Conservation (phyloP, 2,329 filamentous ascomycete genomes). For the Neopestalotiopsis rosae region DNA sequence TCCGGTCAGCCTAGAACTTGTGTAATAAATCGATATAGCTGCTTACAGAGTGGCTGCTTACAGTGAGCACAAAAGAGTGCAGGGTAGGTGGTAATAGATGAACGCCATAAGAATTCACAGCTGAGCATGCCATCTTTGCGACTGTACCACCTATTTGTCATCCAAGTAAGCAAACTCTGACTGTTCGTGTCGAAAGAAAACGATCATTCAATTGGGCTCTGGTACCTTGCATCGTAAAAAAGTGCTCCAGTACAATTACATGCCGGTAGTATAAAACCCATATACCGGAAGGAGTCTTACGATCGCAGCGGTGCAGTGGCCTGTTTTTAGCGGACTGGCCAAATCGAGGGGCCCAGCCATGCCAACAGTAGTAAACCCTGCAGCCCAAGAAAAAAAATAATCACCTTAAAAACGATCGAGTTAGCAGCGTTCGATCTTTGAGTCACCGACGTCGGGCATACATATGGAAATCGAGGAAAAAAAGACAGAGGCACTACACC, state of each 20-base stretch:
- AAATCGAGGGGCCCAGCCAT: background rate
- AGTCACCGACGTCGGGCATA: constrained; percentile 8
- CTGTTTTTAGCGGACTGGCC: background rate
- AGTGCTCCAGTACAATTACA: background rate
- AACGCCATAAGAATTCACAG: background rate
- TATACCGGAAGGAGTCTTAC: background rate
- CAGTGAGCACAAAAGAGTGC: background rate
- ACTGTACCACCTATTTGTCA: too few species aligned
- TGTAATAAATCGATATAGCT: too few species aligned
- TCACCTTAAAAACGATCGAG: background rate
- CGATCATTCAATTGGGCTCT: background rate
- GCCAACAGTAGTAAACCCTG: constrained; percentile 12
- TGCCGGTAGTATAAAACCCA: background rate
- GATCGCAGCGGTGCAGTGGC: constrained; percentile 4
- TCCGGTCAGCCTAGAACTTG: too few species aligned
- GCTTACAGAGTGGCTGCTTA: background rate
- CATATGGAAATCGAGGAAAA: background rate
- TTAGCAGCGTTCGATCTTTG: background rate
- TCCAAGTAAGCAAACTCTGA: background rate
- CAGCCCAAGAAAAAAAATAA: background rate
- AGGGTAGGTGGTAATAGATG: background rate
- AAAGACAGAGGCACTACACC: background rate
- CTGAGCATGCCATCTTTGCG: background rate
- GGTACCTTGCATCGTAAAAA: background rate
- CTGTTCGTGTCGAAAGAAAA: background rate